Base-by-base conservation (phyloP, 2,329 filamentous ascomycete genomes). In the Paraconiothyrium brasiliense region DNA sequence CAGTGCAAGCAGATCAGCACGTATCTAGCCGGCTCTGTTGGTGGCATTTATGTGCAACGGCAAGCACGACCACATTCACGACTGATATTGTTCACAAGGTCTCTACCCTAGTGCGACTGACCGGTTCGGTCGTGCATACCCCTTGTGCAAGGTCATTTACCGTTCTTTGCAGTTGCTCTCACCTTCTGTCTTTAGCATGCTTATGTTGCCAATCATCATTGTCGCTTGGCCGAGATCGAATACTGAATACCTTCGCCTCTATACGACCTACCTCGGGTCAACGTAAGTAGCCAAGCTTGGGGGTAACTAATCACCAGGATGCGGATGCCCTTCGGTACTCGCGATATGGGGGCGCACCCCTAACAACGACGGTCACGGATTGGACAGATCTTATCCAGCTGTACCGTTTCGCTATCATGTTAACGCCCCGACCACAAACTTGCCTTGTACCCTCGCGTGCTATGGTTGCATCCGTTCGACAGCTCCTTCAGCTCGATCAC, bases 401-500 rank as follows among this genome's bases (percentile, higher is more conserved):
- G 41, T 9, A 10, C 13, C 13, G 13, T 49, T 7, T 51, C 32
- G 32, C 32, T 51, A 16, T 20, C 48, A 32, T 16, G 27, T 22
- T 16, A 13, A 11, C 32, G 3, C n/a, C 20, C 1, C 1, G 46
- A 51, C 11, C 14, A 4, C 6, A 20, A 4, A 37, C 35, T 20
- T 24, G 30, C 14, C 16, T 3, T 16, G 30, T 32, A 24, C 30
- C 44, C 10, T 22, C 24, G 48, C 32, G 22, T 41, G 16, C 39
- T 20, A 30, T 44, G 27, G 41, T 50, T 57, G 46, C 55, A 57
- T 37, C 20, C 55, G 44, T 44, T 52, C n/a, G 27, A 50, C 35
- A 41, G 37, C 34, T 32, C 11, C 20, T 10, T 54, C 37, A 41
- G 14, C 24, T 43, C 43, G 4, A 30, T 54, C 32, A 44, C 22